Percentiles rank a stretch among this genome's conserved stretches.
These are phyloP conservation scores for Scenedesmus sp. DNA, from an alignment of 163 green algal genomes.

Conservation along the genomic window DNA sequence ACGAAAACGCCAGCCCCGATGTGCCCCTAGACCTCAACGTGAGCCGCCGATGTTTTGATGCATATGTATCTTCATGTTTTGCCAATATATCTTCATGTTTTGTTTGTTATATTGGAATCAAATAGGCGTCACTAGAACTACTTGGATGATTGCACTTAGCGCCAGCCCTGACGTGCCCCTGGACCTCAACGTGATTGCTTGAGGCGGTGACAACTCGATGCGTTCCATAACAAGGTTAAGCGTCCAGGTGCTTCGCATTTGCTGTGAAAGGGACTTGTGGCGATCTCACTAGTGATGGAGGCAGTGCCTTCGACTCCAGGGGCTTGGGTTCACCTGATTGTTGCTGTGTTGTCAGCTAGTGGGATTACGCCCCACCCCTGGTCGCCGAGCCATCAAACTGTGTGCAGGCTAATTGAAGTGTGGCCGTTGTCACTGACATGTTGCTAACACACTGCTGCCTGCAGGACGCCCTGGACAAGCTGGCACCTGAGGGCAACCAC, in stretches of 20 bases:
- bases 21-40: constrained; percentile 90
- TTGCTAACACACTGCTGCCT: neutral
- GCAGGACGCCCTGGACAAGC: constrained; percentile 79
- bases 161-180: constrained; percentile 85
- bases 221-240: too few species aligned
- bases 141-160: constrained; percentile 59
- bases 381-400: too few species aligned
- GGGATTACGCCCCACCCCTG: too few species aligned
- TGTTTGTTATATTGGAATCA: neutral
- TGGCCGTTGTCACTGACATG: neutral
- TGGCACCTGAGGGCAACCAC: constrained; percentile 78
- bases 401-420: neutral
- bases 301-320: too few species aligned
- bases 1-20: constrained; percentile 89
- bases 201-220: too few species aligned
- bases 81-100: neutral
- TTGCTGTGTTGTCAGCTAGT: too few species aligned
- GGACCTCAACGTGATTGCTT: constrained; percentile 78
- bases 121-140: too few species aligned
- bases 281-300: too few species aligned
- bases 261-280: too few species aligned
- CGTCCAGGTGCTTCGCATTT: too few species aligned
- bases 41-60: neutral
- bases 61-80: too few species aligned
- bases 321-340: too few species aligned